Evolutionary conservation across 306 rosid genomes (phyloP), one percentile per base, ranked within the genome.

Genomic region (Prunus mongolica): DNA sequence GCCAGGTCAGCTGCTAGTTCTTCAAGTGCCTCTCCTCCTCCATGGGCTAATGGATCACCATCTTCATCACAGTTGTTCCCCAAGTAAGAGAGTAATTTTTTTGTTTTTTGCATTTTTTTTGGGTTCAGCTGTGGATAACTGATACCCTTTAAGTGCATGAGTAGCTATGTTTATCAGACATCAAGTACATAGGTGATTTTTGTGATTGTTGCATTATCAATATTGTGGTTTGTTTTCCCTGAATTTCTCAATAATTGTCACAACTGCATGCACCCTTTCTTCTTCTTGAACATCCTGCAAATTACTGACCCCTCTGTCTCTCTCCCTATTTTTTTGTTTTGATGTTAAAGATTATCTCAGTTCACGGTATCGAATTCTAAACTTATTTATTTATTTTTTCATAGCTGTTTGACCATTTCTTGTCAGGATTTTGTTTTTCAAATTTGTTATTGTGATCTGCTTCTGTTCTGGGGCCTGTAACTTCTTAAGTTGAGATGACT

Each of bases 11-110:
- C 89, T 79, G 90, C 96, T 63, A 89, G 93, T 82, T 38, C 88
- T 76, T 90, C 97, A 47, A 88, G 78, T 82, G 87, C 89, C 38
- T 86, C 96, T 4, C 93, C 96, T 60, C 87, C 90, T 76, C 97
- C 98, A 52, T 95, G 98, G 98, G 98, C 91, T 9, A 87, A 78
- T 79, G 93, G 85, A 18, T 88, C 91, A 49, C 19, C 90, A 49
- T 86, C 96, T 74, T 86, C 89, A 14, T 84, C 93, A 64, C 85
- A 87, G 84, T 72, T 79, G 65, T 79, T 86, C 70, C 71, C 91
- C 34, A 86, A 87, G 97, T 92, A 88, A 85, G 96, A 82, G 73
- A 55, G 14, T 49, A 41, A 20, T 28, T n/a, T 50, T 68, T 73
- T 28, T 73, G 45, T 65, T 65, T 68, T 30, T 10, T 56, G 46